Percentiles rank a stretch among this genome's conserved stretches.
Conservation (phyloP, 1,284 basidiomycete species). For the Xerocomus nothofagi region DNA sequence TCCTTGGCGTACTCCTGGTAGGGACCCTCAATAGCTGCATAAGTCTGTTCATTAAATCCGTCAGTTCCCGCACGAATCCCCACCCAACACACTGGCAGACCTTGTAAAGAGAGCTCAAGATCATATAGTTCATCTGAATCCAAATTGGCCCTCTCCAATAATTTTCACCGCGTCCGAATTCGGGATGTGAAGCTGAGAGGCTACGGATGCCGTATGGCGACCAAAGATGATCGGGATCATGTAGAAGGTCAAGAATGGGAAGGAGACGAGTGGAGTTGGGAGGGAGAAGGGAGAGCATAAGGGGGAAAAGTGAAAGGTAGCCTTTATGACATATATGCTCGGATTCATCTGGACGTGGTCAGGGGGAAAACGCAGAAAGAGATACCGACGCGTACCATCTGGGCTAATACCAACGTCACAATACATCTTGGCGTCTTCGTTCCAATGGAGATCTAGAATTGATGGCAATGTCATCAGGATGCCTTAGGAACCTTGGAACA, state of each 20-base stretch:
- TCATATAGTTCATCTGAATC: slow-evolving; percentile 95
- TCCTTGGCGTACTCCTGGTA: slow-evolving; percentile 69
- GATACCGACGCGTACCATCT: slow-evolving; percentile 53
- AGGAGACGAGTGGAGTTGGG: slow-evolving; percentile 77
- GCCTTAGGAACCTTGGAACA: not conserved
- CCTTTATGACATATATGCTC: slow-evolving; percentile 89
- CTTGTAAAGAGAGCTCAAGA: slow-evolving; percentile 74
- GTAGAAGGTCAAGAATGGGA: slow-evolving; percentile 75
- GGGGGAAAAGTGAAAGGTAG: slow-evolving; percentile 91
- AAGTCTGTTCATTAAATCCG: slow-evolving; percentile 52
- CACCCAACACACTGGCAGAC: slow-evolving; percentile 39
- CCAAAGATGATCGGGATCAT: slow-evolving; percentile 85
- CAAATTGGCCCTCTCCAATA: slow-evolving; percentile 97
- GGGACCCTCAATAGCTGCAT: slow-evolving; percentile 78
- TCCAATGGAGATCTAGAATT: slow-evolving; percentile 86
- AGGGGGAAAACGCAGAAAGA: slow-evolving; percentile 15
- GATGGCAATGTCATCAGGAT: slow-evolving; percentile 5
- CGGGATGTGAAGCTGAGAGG: slow-evolving; percentile 79
- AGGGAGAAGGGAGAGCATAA: slow-evolving; percentile 79
- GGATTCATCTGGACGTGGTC: slow-evolving; percentile 69
- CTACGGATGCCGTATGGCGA: slow-evolving; percentile 88
- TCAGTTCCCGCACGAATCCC: slow-evolving; percentile 7
- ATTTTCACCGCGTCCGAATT: slow-evolving; percentile 89
- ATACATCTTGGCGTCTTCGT: slow-evolving; percentile 85
- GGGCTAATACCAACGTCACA: slow-evolving; percentile 86